A percentile compares a stretch with the other conserved stretches of the same genome.
These are phyloP conservation scores for Cutaneotrichosporon sp. DNA, from an alignment of 1,284 basidiomycete species.

Conservation along the genomic window DNA sequence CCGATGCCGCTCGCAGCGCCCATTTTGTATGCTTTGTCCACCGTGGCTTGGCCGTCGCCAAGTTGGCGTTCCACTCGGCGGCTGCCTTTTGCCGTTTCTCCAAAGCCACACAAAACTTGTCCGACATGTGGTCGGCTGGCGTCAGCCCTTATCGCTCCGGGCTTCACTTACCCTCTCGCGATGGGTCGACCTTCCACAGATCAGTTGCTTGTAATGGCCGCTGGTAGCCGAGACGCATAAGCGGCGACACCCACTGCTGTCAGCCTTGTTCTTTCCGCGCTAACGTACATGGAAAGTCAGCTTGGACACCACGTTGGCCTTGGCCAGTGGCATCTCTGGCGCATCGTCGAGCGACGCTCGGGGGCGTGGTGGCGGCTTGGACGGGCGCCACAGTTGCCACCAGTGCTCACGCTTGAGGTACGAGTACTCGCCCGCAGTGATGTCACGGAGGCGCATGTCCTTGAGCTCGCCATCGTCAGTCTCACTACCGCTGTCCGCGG, in stretches of 20 bases:
- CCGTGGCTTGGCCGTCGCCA: conserved; percentile 44
- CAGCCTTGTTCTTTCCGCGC: background rate
- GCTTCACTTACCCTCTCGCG: conserved; percentile 46
- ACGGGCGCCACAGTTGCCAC: conserved; percentile 55
- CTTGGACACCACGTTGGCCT: conserved; percentile 56
- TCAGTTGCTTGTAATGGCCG: conserved; percentile 66
- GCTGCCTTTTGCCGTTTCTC: conserved; percentile 27
- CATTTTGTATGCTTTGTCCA: conserved; percentile 52
- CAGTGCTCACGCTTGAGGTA: conserved; percentile 36
- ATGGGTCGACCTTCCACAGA: conserved; percentile 58
- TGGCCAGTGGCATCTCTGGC: conserved; percentile 57
- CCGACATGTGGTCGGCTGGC: conserved; percentile 54
- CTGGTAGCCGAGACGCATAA: conserved; percentile 62
- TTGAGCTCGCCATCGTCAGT: conserved; percentile 5
- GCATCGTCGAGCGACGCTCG: conserved; percentile 58
- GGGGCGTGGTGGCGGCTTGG: conserved; percentile 55
- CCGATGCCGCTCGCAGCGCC: conserved; percentile 46
- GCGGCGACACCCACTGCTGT: conserved; percentile 53
- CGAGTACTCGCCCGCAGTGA: conserved; percentile 17
- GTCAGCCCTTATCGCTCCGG: conserved; percentile 2
- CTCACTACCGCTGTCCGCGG: background rate
- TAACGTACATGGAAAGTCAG: conserved; percentile 55
- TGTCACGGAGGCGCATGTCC: conserved; percentile 23
- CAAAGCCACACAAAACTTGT: conserved; percentile 38
- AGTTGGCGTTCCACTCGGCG: conserved; percentile 36